Percentiles rank a stretch among this genome's conserved stretches.
Evolutionary conservation across 2,329 filamentous ascomycete species (phyloP).

Genomic region (Ophiocordyceps polyrhachis-furcata): DNA sequence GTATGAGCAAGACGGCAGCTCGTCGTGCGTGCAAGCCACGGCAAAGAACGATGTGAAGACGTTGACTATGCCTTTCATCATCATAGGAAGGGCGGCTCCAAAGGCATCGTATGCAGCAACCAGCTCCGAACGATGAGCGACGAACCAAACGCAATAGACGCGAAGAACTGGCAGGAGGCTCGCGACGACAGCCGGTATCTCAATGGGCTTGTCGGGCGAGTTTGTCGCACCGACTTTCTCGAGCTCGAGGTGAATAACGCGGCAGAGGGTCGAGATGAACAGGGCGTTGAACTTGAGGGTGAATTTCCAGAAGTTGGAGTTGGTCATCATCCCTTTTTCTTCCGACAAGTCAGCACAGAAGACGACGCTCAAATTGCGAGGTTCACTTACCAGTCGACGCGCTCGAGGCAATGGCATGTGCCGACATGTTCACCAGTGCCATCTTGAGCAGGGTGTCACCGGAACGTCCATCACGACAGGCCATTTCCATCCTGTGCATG

Average conservation of each 20-base stretch:
- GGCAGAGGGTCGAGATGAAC: conserved; percentile 54
- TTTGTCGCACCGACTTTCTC: conserved; percentile 10
- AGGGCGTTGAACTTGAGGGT: conserved; percentile 62
- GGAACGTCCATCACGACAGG: conserved; percentile 49
- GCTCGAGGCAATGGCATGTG: conserved; percentile 47
- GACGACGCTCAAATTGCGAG: background rate
- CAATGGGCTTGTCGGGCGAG: conserved; percentile 5
- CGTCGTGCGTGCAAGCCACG: conserved; percentile 20
- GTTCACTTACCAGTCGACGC: conserved; percentile 15
- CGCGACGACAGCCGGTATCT: conserved; percentile 19
- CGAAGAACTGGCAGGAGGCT: conserved; percentile 32
- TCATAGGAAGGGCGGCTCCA: conserved; percentile 23
- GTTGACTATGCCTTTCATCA: conserved; percentile 26
- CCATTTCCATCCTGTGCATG: conserved; percentile 54
- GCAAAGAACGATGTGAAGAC: conserved; percentile 28
- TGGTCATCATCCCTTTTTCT: conserved; percentile 27
- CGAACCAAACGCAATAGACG: conserved; percentile 35
- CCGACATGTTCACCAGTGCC: conserved; percentile 69
- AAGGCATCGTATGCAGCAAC: conserved; percentile 25
- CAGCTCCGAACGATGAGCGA: conserved; percentile 25
- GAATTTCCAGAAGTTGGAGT: conserved; percentile 37
- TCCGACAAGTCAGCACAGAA: conserved; percentile 4
- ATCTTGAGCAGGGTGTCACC: conserved; percentile 57
- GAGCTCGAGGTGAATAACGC: conserved; percentile 51
- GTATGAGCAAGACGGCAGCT: conserved; percentile 24